A percentile compares a stretch with the other conserved stretches of the same genome.
Conservation (phyloP, 2,329 filamentous ascomycete species). For the Xylariaceae sp. region DNA sequence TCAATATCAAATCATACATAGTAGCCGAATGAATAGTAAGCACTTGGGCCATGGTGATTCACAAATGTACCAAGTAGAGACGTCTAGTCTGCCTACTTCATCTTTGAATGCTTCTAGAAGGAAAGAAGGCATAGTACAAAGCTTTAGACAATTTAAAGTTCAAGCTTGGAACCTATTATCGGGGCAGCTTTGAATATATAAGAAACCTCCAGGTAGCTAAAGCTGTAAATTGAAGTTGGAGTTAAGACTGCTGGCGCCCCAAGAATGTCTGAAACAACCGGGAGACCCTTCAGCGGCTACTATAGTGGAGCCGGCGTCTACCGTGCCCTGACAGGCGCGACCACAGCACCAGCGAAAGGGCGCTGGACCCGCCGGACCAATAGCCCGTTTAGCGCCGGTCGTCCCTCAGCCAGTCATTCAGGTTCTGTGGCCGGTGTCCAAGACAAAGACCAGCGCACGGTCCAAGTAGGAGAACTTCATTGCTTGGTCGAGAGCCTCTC, state of each 20-base stretch:
- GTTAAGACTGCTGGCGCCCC: too few relatives aligned
- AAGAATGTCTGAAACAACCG: slow-evolving; percentile 1
- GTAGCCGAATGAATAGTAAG: too few relatives aligned
- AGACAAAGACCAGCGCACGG: slow-evolving; percentile 5
- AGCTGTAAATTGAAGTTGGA: neutral
- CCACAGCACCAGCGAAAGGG: slow-evolving; percentile 1
- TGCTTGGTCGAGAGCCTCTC: slow-evolving; percentile 22
- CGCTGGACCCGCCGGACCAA: neutral
- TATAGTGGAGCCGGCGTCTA: slow-evolving; percentile 22
- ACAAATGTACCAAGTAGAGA: too few relatives aligned
- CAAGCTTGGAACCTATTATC: too few relatives aligned
- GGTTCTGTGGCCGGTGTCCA: slow-evolving; percentile 5
- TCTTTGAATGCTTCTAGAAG: too few relatives aligned
- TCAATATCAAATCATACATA: too few relatives aligned
- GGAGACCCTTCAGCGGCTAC: slow-evolving; percentile 18
- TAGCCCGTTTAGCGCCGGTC: slow-evolving; percentile 19
- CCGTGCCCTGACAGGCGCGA: slow-evolving; percentile 8
- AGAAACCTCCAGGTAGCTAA: too few relatives aligned
- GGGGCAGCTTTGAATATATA: too few relatives aligned
- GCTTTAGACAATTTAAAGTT: too few relatives aligned
- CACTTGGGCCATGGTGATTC: too few relatives aligned
- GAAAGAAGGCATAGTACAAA: too few relatives aligned
- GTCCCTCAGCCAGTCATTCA: slow-evolving; percentile 24
- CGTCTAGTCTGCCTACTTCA: too few relatives aligned
- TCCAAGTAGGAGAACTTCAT: neutral